A percentile compares a stretch with the other conserved stretches of the same genome.
These are phyloP conservation scores for Musa schizocarpa DNA, from an alignment of 176 grass and related monocot genomes.

Conservation along the genomic window DNA sequence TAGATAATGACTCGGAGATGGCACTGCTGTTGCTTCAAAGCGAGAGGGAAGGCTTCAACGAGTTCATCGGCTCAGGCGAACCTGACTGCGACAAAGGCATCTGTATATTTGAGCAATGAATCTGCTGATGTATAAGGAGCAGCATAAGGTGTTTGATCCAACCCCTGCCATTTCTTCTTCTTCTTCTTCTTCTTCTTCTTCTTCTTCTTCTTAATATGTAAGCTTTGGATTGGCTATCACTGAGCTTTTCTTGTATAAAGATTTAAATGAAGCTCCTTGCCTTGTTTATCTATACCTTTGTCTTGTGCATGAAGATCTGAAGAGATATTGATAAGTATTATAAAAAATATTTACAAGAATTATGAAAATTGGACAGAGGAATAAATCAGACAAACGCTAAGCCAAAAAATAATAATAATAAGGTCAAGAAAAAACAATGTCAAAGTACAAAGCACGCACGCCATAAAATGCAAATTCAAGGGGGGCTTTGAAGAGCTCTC, in stretches of 20 bases:
- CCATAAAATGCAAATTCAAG: too few relatives aligned
- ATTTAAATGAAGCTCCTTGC: background rate
- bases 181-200: background rate
- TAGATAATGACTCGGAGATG: slow-evolving; percentile 29
- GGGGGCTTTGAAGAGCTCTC: too few relatives aligned
- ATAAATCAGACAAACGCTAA: too few relatives aligned
- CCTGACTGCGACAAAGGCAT: slow-evolving; percentile 17
- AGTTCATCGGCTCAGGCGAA: slow-evolving; percentile 28
- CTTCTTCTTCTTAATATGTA: background rate
- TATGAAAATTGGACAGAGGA: too few relatives aligned
- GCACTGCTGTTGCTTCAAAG: slow-evolving; percentile 27
- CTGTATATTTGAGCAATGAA: slow-evolving; percentile 27
- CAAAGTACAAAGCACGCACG: too few relatives aligned
- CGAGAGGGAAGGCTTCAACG: slow-evolving; percentile 24
- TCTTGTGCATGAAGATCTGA: too few relatives aligned
- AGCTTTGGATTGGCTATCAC: background rate
- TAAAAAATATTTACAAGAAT: too few relatives aligned
- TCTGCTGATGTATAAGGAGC: background rate
- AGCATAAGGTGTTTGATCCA: slow-evolving; percentile 14
- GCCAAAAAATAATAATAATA: too few relatives aligned
- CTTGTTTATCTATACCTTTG: background rate
- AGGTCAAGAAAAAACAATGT: too few relatives aligned
- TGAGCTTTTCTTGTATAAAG: background rate
- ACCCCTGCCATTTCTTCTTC: background rate
- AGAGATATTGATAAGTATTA: too few relatives aligned